Percentiles rank a stretch among this genome's conserved stretches.
Evolutionary conservation across 306 rosid genomes (phyloP).

Genomic region (Acacia acuminata): DNA sequence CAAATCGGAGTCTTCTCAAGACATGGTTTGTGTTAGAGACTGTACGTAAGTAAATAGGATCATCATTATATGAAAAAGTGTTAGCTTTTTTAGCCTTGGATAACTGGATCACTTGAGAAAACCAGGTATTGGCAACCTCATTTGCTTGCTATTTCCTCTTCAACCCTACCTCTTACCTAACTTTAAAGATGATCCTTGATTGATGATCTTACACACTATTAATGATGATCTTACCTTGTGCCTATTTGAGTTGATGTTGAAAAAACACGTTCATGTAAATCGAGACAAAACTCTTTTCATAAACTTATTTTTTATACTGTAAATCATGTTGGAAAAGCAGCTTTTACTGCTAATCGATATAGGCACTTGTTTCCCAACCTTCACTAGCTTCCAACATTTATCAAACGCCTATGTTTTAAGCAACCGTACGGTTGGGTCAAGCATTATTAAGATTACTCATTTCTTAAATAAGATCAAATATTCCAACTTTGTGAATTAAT

Average conservation of each 20-base stretch:
- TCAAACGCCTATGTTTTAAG: not conserved
- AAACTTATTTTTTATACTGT: no score
- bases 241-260: no score
- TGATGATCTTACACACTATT: not conserved
- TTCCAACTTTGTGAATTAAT: not conserved
- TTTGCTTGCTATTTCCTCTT: not conserved
- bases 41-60: not conserved
- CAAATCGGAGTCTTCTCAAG: not conserved
- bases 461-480: not conserved
- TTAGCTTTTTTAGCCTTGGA: not conserved
- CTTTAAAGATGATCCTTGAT: not conserved
- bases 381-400: not conserved
- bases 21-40: not conserved
- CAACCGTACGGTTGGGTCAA: not conserved
- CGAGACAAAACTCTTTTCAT: no score
- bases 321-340: no score
- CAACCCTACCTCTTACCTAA: not conserved
- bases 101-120: not conserved
- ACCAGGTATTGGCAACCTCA: not conserved
- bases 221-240: no score
- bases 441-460: not conserved
- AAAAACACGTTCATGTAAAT: no score
- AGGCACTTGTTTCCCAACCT: not conserved
- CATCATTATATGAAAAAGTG: constrained; percentile 9
- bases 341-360: no score